Base-by-base conservation (phyloP, 768 basidiomycete species). In the Boletus sp. region DNA sequence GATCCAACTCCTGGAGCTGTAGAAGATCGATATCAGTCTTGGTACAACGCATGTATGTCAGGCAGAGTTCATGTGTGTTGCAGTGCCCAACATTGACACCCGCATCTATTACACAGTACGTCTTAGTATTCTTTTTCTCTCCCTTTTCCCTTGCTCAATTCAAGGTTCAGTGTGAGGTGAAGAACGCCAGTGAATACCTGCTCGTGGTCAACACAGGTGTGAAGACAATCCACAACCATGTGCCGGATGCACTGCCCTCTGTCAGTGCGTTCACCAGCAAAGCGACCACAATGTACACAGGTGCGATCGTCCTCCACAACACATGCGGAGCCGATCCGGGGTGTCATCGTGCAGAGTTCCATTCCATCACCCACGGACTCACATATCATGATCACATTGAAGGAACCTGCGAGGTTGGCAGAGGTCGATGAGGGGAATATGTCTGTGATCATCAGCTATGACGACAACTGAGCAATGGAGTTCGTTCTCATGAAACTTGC, bases 401-500 rank as follows among this genome's bases (percentile, higher is more conserved):
- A 66, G 52, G 67, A 73, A n/a, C n/a, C n/a, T n/a, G n/a, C n/a
- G n/a, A n/a, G n/a, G n/a, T n/a, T n/a, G n/a, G n/a, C n/a, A n/a
- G n/a, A n/a, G n/a, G n/a, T n/a, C n/a, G n/a, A n/a, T n/a, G n/a
- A n/a, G n/a, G n/a, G n/a, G n/a, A 7, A 69, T 29, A 4, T 20
- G 17, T n/a, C n/a, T n/a, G n/a, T n/a, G 6, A 15, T 44, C 45
- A 28, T 46, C 56, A 84, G 83, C 11, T 81, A 81, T 53, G 80
- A 83, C 50, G 86, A 88, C 62, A 79, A 79, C 46, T 76, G 85
- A 41, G 73, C 84, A 7, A 88, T 87, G 85, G 81, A 86, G 54
- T 89, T 89, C 54, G 78, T 86, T 28, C 77, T 89, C 51, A 87
- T 89, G 85, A 78, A 81, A 55, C 75, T 89, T 9, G 77, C 80